These are phyloP conservation scores for Neoboletus brunneissimus DNA, from an alignment of 768 basidiomycete genomes.

Conservation along the genomic window DNA sequence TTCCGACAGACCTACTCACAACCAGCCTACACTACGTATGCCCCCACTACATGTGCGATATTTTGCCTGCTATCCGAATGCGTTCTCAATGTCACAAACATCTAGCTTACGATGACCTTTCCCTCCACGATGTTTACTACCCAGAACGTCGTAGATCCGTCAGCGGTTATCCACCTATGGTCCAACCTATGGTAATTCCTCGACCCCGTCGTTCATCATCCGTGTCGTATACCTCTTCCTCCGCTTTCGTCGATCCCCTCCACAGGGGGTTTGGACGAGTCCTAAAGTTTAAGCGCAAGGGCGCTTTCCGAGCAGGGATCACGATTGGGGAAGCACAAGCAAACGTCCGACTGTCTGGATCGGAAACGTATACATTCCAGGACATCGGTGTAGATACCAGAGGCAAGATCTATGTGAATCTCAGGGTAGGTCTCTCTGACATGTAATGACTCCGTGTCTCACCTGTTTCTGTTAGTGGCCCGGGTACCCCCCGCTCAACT, in stretches of 20 bases:
- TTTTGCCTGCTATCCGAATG: background rate
- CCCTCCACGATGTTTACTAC: slow-evolving; percentile 51
- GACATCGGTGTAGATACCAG: slow-evolving; percentile 64
- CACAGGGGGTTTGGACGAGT: slow-evolving; percentile 48
- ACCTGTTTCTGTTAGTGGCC: slow-evolving; percentile 50
- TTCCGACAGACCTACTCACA: slow-evolving; percentile 37
- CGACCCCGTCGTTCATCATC: slow-evolving; percentile 39
- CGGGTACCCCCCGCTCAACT: slow-evolving; percentile 67
- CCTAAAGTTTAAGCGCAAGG: slow-evolving; percentile 75
- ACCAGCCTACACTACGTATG: slow-evolving; percentile 47
- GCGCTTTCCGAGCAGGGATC: slow-evolving; percentile 60
- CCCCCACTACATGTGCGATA: slow-evolving; percentile 40
- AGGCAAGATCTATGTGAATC: slow-evolving; percentile 57
- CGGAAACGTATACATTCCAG: slow-evolving; percentile 59
- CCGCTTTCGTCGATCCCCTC: slow-evolving; percentile 41
- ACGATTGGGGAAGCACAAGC: slow-evolving; percentile 68
- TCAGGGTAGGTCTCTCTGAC: slow-evolving; percentile 47
- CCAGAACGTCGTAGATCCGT: slow-evolving; percentile 19
- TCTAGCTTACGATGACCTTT: slow-evolving; percentile 56
- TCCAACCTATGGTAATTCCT: slow-evolving; percentile 20
- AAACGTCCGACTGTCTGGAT: slow-evolving; percentile 55
- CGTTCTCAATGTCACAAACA: background rate
- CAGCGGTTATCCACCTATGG: slow-evolving; percentile 22
- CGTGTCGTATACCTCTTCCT: slow-evolving; percentile 37
- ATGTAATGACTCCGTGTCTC: background rate